Percentiles rank a stretch among this genome's conserved stretches.
phyloP scores from a whole-genome alignment of 2,329 filamentous ascomycete species.

The Thielaviopsis euricoi region DNA sequence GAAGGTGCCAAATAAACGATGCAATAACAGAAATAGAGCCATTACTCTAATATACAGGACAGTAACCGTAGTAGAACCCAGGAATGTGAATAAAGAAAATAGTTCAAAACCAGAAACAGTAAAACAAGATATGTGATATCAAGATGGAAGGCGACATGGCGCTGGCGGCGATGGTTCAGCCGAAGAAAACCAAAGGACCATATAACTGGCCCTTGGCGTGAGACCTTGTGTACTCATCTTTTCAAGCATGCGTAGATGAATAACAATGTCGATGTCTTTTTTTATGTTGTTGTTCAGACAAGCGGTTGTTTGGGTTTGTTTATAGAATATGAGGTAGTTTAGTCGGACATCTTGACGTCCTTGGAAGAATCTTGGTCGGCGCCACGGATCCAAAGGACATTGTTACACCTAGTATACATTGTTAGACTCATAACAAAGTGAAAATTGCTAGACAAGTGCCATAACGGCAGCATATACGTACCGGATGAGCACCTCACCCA shows the following conservation, averaged over 20 bases:
- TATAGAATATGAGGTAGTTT: conserved; percentile 4
- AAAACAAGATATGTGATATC: conserved; percentile 10
- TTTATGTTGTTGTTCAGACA: neutral
- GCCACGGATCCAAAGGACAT: conserved; percentile 79
- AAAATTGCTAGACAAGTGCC: neutral
- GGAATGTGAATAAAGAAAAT: neutral
- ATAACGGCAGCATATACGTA: conserved; percentile 23
- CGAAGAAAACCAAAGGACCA: neutral
- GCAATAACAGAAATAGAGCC: neutral
- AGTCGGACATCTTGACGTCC: conserved; percentile 41
- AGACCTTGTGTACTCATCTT: neutral
- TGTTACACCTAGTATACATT: conserved; percentile 55
- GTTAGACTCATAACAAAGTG: conserved; percentile 12
- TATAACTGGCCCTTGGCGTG: neutral
- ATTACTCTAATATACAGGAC: conserved; percentile 2
- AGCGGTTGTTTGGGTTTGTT: neutral
- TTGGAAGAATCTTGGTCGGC: conserved; percentile 29
- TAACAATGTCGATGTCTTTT: neutral
- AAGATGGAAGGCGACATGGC: neutral
- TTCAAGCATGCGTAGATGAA: neutral
- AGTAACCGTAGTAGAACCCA: neutral
- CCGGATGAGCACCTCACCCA: conserved; percentile 89
- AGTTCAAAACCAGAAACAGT: conserved; percentile 5
- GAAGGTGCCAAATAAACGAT: neutral
- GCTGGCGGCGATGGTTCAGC: neutral